These are phyloP conservation scores for Paraleonurus japonicus DNA, from an alignment of 257 asterid species.

Conservation along the genomic window DNA sequence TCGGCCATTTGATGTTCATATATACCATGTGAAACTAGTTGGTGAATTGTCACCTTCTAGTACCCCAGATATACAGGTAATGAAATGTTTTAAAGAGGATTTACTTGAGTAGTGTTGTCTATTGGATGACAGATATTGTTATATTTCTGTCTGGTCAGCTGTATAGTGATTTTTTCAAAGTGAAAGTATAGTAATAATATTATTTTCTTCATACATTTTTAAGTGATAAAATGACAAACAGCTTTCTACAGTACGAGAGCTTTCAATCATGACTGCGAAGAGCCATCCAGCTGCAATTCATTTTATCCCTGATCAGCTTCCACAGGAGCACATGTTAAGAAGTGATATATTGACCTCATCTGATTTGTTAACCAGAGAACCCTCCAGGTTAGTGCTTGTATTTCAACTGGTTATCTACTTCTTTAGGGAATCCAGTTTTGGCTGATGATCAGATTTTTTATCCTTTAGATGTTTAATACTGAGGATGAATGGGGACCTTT, in stretches of 20 bases:
- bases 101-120: conserved; percentile 12
- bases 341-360: conserved; percentile 53
- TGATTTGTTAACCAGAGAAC: conserved; percentile 60
- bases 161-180: conserved; percentile 27
- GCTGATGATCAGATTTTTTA: conserved; percentile 26
- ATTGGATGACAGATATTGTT: conserved; percentile 17
- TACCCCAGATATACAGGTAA: conserved; percentile 90
- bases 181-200: conserved; percentile 30
- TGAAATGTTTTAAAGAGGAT: conserved; percentile 30
- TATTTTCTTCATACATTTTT: conserved; percentile 53
- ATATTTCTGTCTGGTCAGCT: conserved; percentile 13
- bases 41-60: conserved; percentile 93
- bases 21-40: conserved; percentile 81
- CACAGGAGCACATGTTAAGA: conserved; percentile 39
- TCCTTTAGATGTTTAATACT: conserved; percentile 76
- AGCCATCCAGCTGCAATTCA: conserved; percentile 98
- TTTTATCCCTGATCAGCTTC: conserved; percentile 92
- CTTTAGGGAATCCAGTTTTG: conserved; percentile 16
- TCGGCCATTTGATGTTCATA: conserved; percentile 94
- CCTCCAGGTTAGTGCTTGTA: conserved; percentile 65
- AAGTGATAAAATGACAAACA: conserved; percentile 99
- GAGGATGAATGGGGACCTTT: conserved; percentile 95
- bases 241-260: conserved; percentile 99
- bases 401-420: conserved; percentile 19
- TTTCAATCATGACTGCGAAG: conserved; percentile 98